phyloP scores from a whole-genome alignment of 1,284 basidiomycete genomes.

The Bjerkandera adusta region DNA sequence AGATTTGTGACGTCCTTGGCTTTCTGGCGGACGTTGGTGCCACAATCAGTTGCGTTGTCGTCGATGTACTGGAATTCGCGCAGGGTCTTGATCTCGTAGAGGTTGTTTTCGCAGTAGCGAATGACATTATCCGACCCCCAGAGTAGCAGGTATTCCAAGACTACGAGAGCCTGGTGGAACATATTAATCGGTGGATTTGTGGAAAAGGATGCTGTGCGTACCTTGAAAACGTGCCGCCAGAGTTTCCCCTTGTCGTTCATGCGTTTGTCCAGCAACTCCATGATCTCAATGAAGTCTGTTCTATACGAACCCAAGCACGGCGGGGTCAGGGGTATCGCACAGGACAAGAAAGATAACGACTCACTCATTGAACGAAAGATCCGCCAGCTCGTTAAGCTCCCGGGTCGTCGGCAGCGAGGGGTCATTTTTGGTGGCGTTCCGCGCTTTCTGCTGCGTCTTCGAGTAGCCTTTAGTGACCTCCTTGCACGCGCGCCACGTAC shows the following conservation, averaged over 20 bases:
- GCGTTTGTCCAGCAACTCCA: constrained; percentile 98
- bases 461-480: constrained; percentile 94
- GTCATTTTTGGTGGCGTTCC: constrained; percentile 97
- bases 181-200: background rate
- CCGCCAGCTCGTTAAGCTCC: constrained; percentile 97
- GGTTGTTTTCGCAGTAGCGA: constrained; percentile 94
- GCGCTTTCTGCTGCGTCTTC: constrained; percentile 88
- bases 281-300: constrained; percentile 96
- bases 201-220: constrained; percentile 27
- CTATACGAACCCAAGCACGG: constrained; percentile 39
- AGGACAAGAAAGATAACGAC: constrained; percentile 27
- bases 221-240: constrained; percentile 99
- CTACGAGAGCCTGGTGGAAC: constrained; percentile 71
- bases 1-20: constrained; percentile 97
- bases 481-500: constrained; percentile 78
- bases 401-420: constrained; percentile 95
- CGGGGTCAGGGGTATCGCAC: background rate
- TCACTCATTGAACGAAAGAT: constrained; percentile 94
- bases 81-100: constrained; percentile 97
- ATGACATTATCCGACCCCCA: constrained; percentile 96
- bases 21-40: constrained; percentile 95
- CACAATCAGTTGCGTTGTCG: constrained; percentile 92
- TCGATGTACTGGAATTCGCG: constrained; percentile 98
- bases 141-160: constrained; percentile 94
- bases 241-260: constrained; percentile 99